A percentile compares a stretch with the other conserved stretches of the same genome.
Conservation (phyloP, 2,329 filamentous ascomycete genomes). For the Scedosporium aurantiacum region DNA sequence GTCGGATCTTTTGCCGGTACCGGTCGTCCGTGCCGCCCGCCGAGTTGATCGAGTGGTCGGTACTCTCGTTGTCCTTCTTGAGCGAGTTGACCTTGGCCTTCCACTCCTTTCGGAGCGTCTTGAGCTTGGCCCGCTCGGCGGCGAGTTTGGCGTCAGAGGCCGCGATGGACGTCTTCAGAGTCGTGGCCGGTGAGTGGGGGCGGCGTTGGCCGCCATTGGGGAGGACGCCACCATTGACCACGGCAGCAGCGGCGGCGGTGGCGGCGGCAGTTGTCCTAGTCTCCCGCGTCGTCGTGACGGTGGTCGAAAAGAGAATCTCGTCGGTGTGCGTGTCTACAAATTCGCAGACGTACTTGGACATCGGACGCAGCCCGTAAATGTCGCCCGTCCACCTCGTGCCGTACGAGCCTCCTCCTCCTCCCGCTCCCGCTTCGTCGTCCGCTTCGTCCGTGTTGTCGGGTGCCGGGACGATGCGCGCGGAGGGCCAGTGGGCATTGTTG, state of each 20-base stretch:
- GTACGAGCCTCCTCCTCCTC: constrained; percentile 17
- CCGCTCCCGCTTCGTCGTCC: background rate
- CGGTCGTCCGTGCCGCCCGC: constrained; percentile 66
- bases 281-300: constrained; percentile 53
- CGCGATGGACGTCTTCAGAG: constrained; percentile 64
- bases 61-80: constrained; percentile 63
- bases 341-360: constrained; percentile 69
- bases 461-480: constrained; percentile 55
- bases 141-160: constrained; percentile 59
- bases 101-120: constrained; percentile 63
- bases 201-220: constrained; percentile 42
- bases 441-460: constrained; percentile 13
- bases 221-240: background rate
- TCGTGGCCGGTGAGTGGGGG: constrained; percentile 67
- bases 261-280: background rate
- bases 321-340: constrained; percentile 60
- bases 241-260: constrained; percentile 14
- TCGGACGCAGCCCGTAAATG: constrained; percentile 57
- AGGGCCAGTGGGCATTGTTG: constrained; percentile 71
- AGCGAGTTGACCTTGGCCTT: constrained; percentile 55
- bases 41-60: constrained; percentile 54
- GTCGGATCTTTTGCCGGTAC: constrained; percentile 61
- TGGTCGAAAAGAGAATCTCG: constrained; percentile 58
- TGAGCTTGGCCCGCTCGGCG: constrained; percentile 58
- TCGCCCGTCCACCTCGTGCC: constrained; percentile 57